Evolutionary conservation across 2,329 filamentous ascomycete genomes (phyloP).

Genomic region (Pseudodiploospora longispora): DNA sequence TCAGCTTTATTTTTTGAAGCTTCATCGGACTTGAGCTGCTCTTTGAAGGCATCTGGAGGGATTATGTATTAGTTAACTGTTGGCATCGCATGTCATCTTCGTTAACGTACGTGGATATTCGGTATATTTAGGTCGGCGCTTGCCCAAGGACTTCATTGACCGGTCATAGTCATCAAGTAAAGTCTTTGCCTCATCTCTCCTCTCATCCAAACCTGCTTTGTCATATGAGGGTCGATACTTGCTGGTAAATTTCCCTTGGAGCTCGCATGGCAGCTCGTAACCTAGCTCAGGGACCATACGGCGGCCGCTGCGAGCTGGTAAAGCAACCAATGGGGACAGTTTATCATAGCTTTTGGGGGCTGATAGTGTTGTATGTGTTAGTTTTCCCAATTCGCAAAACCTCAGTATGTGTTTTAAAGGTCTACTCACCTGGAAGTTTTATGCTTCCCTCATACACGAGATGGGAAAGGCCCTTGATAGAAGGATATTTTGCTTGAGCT

Average conservation of each 20-base stretch:
- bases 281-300: constrained; percentile 31
- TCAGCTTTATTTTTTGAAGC: constrained; percentile 37
- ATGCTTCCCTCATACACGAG: constrained; percentile 29
- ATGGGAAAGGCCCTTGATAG: constrained; percentile 30
- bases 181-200: constrained; percentile 30
- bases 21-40: constrained; percentile 38
- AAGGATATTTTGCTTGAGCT: constrained; percentile 29
- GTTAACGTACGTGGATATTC: constrained; percentile 33
- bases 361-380: background rate
- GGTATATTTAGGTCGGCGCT: constrained; percentile 37
- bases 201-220: constrained; percentile 32
- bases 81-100: background rate
- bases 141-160: constrained; percentile 33
- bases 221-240: constrained; percentile 32
- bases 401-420: background rate
- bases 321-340: constrained; percentile 33
- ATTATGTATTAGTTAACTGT: constrained; percentile 3
- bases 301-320: constrained; percentile 31
- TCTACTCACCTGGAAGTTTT: constrained; percentile 28
- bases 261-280: constrained; percentile 33
- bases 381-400: background rate
- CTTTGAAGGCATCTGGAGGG: constrained; percentile 32
- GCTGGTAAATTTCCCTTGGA: constrained; percentile 34
- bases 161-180: constrained; percentile 33
- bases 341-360: constrained; percentile 39